Evolutionary conservation across 2,329 filamentous ascomycete species (phyloP).

Genomic region (Ceratocystis cubensis): DNA sequence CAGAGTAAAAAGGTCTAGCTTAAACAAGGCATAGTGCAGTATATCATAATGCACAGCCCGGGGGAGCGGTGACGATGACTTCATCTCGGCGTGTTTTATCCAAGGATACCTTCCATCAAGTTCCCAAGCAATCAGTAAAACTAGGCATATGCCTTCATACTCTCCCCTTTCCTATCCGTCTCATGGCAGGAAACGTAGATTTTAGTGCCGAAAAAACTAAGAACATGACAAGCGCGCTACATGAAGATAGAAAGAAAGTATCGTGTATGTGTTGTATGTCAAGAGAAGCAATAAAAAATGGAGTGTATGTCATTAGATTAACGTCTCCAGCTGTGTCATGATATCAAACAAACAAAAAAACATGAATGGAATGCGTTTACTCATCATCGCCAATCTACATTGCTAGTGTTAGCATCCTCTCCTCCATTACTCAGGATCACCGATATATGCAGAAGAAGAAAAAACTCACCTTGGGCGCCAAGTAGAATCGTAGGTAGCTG

Average conservation of each 20-base stretch:
- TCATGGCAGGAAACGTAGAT: no score
- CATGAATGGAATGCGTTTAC: constrained; percentile 20
- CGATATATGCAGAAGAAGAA: not conserved
- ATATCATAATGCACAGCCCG: not conserved
- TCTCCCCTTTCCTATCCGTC: not conserved
- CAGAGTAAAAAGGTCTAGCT: not conserved
- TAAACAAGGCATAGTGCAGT: not conserved
- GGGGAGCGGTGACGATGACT: not conserved
- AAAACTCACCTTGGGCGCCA: constrained; percentile 82
- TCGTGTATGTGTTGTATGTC: no score
- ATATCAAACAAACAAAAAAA: constrained; percentile 18
- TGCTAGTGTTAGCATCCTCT: not conserved
- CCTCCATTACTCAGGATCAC: not conserved
- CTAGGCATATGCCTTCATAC: not conserved
- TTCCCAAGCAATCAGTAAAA: not conserved
- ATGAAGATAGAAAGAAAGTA: not conserved
- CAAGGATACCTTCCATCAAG: not conserved
- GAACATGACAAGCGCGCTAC: not conserved
- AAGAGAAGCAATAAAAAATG: not conserved
- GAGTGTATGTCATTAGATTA: not conserved
- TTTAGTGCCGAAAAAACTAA: not conserved
- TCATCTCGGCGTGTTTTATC: not conserved
- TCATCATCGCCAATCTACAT: constrained; percentile 27
- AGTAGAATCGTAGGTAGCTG: constrained; percentile 91
- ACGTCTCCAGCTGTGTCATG: constrained; percentile 15